Percentiles rank a stretch among this genome's conserved stretches.
Conservation (phyloP, 352 stramenopile genomes). For the Phytophthora sojae region DNA sequence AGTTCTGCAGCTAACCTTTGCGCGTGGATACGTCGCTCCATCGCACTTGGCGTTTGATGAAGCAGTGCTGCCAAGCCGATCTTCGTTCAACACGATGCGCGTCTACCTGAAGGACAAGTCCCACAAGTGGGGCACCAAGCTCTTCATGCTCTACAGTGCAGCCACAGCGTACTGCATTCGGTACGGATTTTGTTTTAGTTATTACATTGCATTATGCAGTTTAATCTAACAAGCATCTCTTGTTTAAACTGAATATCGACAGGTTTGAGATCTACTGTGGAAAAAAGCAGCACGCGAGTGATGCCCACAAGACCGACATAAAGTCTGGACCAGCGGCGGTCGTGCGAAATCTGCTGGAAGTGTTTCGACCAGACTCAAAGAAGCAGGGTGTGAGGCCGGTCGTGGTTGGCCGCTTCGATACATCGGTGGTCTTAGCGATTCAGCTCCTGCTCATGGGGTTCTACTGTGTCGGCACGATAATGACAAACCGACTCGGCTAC, state of each 20-base stretch:
- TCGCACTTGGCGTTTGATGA: slow-evolving; percentile 6
- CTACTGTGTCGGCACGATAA: too few relatives aligned
- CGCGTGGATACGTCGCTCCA: slow-evolving; percentile 11
- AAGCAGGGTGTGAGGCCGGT: too few relatives aligned
- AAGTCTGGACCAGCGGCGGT: background rate
- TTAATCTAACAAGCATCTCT: background rate
- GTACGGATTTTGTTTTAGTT: slow-evolving; percentile 28
- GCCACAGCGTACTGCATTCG: slow-evolving; percentile 25
- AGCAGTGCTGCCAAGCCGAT: slow-evolving; percentile 18
- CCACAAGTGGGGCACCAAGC: background rate
- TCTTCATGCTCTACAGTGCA: slow-evolving; percentile 6
- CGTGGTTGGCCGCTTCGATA: too few relatives aligned
- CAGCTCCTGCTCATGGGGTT: too few relatives aligned
- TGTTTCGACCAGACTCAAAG: too few relatives aligned
- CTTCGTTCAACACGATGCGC: slow-evolving; percentile 28
- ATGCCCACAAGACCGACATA: slow-evolving; percentile 2
- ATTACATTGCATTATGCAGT: slow-evolving; percentile 21
- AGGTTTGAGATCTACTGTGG: slow-evolving; percentile 19
- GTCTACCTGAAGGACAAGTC: slow-evolving; percentile 4
- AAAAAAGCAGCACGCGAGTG: slow-evolving; percentile 4
- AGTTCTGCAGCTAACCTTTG: slow-evolving; percentile 30
- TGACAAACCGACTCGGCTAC: too few relatives aligned
- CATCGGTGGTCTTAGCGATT: too few relatives aligned
- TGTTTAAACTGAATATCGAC: slow-evolving; percentile 14
- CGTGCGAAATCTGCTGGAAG: too few relatives aligned